Percentiles rank a stretch among this genome's conserved stretches.
phyloP scores from a whole-genome alignment of 2,329 filamentous ascomycete genomes.

The Colletotrichum acutatum region DNA sequence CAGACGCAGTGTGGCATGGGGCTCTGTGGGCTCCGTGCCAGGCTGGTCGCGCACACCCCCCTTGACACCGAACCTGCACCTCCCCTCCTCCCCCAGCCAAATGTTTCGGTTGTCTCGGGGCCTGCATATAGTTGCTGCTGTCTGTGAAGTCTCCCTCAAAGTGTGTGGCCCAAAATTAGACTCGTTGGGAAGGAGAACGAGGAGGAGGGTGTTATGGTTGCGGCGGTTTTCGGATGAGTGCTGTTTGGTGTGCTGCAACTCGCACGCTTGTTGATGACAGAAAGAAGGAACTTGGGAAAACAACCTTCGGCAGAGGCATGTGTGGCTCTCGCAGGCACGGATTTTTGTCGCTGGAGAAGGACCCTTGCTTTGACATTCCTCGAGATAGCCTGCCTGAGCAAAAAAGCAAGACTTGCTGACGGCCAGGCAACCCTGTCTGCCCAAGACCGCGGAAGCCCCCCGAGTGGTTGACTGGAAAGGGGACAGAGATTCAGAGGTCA shows the following conservation, averaged over 20 bases:
- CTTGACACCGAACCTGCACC: background rate
- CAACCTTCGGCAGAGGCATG: background rate
- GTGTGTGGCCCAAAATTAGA: conserved; percentile 18
- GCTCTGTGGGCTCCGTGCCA: conserved; percentile 20
- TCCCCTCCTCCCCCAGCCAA: background rate
- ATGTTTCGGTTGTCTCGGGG: conserved; percentile 30
- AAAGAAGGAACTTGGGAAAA: background rate
- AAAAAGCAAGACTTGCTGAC: background rate
- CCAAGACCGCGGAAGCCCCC: background rate
- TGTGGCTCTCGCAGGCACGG: background rate
- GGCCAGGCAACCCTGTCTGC: background rate
- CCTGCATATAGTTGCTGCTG: conserved; percentile 4
- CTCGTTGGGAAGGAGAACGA: background rate
- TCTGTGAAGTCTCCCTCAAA: background rate
- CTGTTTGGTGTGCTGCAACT: conserved; percentile 35
- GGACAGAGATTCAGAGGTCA: background rate
- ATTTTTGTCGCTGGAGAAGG: background rate
- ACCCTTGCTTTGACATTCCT: conserved; percentile 18
- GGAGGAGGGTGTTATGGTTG: background rate
- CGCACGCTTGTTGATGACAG: conserved; percentile 31
- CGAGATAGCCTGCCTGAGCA: background rate
- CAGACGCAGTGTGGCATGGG: conserved; percentile 6
- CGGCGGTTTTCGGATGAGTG: conserved; percentile 24
- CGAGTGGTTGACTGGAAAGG: conserved; percentile 1
- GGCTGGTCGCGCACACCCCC: background rate